Percentiles rank a stretch among this genome's conserved stretches.
These are phyloP conservation scores for Melocanna baccifera DNA, from an alignment of 176 grass and related monocot genomes.

Conservation along the genomic window DNA sequence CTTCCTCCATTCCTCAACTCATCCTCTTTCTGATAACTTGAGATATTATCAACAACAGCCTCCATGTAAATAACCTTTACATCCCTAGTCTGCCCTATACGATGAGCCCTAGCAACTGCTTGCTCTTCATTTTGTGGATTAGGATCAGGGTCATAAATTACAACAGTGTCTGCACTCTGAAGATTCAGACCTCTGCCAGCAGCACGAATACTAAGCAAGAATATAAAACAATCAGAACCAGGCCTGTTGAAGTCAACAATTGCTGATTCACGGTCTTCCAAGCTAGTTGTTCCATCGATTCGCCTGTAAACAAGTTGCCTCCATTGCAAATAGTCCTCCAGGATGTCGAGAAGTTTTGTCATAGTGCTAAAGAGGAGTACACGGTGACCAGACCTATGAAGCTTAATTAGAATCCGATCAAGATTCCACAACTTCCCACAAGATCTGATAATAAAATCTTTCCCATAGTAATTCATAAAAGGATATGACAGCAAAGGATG, in stretches of 20 bases:
- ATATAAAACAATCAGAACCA: constrained; percentile 94
- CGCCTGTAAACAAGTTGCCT: constrained; percentile 79
- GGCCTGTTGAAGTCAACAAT: constrained; percentile 98
- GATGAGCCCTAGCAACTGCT: constrained; percentile 96
- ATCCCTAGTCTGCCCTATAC: constrained; percentile 96
- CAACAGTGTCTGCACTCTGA: constrained; percentile 98
- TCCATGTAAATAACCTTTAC: constrained; percentile 99
- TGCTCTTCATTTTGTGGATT: constrained; percentile 99
- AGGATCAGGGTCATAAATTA: constrained; percentile 98
- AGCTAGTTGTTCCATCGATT: constrained; percentile 94
- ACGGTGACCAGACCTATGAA: constrained; percentile 82
- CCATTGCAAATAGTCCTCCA: constrained; percentile 98
- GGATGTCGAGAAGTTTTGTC: constrained; percentile 98
- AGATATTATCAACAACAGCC: constrained; percentile 92
- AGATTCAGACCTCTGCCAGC: constrained; percentile 98
- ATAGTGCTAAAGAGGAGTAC: constrained; percentile 99
- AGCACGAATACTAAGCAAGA: constrained; percentile 98
- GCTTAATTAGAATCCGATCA: constrained; percentile 96
- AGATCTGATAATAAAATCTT: constrained; percentile 88
- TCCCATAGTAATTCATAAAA: constrained; percentile 66
- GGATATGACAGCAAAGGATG: constrained; percentile 93
- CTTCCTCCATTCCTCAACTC: constrained; percentile 81
- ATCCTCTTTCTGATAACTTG: constrained; percentile 99
- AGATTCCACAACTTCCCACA: constrained; percentile 99
- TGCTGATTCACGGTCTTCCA: constrained; percentile 91